These are phyloP conservation scores for Lyophyllum shimeji DNA, from an alignment of 768 basidiomycete genomes.

Conservation along the genomic window DNA sequence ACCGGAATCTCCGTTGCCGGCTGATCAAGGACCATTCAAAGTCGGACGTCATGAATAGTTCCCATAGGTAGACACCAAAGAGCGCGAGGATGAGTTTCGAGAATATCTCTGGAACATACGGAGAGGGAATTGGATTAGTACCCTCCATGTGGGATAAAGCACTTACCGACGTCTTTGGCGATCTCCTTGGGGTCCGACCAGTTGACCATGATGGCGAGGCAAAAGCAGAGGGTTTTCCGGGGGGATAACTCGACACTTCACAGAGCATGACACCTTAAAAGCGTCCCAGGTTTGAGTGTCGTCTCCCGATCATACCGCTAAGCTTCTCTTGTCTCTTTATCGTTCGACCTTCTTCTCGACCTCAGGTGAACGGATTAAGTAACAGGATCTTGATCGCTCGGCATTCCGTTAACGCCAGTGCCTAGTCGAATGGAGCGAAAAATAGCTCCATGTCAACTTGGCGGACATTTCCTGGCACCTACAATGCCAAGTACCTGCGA, in stretches of 20 bases:
- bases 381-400: conserved; percentile 5
- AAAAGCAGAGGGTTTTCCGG: background rate
- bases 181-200: conserved; percentile 50
- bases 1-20: conserved; percentile 57
- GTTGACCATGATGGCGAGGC: conserved; percentile 32
- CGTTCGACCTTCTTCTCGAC: conserved; percentile 13
- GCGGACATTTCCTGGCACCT: conserved; percentile 5
- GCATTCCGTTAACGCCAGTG: background rate
- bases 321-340: conserved; percentile 18
- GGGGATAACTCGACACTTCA: background rate
- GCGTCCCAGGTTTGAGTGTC: conserved; percentile 2
- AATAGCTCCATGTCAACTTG: conserved; percentile 5
- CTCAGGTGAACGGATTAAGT: conserved; percentile 4
- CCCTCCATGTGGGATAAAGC: conserved; percentile 3
- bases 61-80: conserved; percentile 70
- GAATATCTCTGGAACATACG: conserved; percentile 47
- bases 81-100: conserved; percentile 59
- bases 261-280: conserved; percentile 11
- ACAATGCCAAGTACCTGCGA: conserved; percentile 6
- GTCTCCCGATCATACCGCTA: conserved; percentile 23
- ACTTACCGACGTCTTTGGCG: conserved; percentile 38
- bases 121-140: background rate
- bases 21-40: conserved; percentile 70
- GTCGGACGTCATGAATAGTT: conserved; percentile 57
- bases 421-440: background rate